Evolutionary conservation across 1,139 yeast genomes (phyloP), one percentile per base, ranked within the genome.

Genomic region (Sugiyamaella sp.): DNA sequence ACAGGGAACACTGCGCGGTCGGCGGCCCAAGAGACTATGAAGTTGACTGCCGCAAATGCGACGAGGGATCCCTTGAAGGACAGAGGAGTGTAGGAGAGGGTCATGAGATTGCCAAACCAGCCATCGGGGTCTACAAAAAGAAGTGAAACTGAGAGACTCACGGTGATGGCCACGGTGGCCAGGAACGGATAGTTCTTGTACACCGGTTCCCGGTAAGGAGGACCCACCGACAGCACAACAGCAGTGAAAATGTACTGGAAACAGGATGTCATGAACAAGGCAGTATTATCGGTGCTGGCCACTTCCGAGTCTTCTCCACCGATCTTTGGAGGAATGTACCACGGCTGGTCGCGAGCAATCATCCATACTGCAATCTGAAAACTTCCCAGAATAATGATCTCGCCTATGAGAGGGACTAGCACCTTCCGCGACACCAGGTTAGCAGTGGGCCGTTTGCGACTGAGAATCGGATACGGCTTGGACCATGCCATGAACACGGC

Each of bases 401-500:
- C 88, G 33, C 93, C 82, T 24, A 89, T 64, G 59, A 93, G 73
- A 1, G 97, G 96, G 2, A 89, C 79, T 60, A 95, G 75, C 32
- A 93, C 85, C 69, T 90, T 90, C 42, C 95, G 86, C 0, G 97
- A 88, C 1, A 93, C 95, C 57, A 93, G 75, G 68, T 93, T 93
- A 0, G 99, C 97, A 0, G 96, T 88, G 2, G 99, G 99, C 52
- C 96, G 79, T 66, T 90, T 91, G 37, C 75, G 71, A 12, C 81
- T 80, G 25, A 93, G 73, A 27, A 66, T 70, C 1, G 77, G 75
- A 65, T 75, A 85, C 0, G 99, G 96, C 64, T 85, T 82, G 1
- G 97, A 84, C 97, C 99, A 91, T 5, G 98, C 91, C 99, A 95
- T 75, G 72, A 90, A 90, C 8, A 93, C 84, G 0, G 99, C 99